Evolutionary conservation across 129 eudicot genomes (phyloP), one percentile per base, ranked within the genome.

Genomic region (Oenanthe sinensis): DNA sequence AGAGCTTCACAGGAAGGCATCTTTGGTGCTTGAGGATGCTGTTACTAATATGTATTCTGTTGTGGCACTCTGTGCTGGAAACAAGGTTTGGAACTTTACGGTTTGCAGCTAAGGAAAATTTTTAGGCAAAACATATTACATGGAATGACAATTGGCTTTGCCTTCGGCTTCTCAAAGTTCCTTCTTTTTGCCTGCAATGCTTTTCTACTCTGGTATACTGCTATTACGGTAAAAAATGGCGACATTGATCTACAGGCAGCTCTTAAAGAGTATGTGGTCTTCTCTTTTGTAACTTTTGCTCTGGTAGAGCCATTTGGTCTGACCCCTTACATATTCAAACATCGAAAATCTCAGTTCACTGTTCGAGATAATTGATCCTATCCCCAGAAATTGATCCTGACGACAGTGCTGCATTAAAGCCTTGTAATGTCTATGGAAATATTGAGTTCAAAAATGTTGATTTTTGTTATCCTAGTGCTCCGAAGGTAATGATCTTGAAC

Each of bases 271-370:
- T 89, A 81, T 78, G 85, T 89, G 63, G 91, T 89, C 62, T 82
- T 89, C 83, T 81, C 93, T 36, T 87, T 89, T 71, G 86, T 88
- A 43, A 89, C 93, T 24, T 89, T 89, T 71, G 85, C 91, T 2
- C 79, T 85, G 5, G 89, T 89, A 48, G 89, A 89, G 75, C 93
- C 93, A 10, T 85, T 89, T 71, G 90, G 89, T 75, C 83, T 87
- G 55, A 85, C 89, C 22, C 84, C 87, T 74, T 77, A 82, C 74
- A 60, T 85, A 73, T 85, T 84, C 67, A 89, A 89, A 79, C 82
- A 84, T 19, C 84, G 87, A 62, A 77, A 85, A 63, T 82, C 87
- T 89, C 62, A 11, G 55, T 54, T 60, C 81, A 12, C 86, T 87
- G 52, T 89, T 89, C 16, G 81, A 79, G 40, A 85, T 87, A 69